Evolutionary conservation across 2,329 filamentous ascomycete genomes (phyloP).

Genomic region (Arthroderma uncinatum): DNA sequence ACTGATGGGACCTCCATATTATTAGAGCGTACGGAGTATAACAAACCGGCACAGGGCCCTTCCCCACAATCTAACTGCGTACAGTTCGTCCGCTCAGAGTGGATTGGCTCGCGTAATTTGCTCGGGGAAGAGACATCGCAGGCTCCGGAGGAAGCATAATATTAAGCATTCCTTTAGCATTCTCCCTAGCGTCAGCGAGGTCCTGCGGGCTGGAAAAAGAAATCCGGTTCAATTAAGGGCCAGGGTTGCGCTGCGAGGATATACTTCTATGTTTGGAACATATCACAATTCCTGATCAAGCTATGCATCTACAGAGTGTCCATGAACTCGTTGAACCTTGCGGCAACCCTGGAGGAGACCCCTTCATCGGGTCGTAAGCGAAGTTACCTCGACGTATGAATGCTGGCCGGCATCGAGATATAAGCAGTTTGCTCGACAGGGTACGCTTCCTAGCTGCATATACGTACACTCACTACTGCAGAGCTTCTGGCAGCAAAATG

Average conservation of each 20-base stretch:
- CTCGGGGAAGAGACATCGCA: background rate
- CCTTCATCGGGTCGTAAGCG: conserved; percentile 4
- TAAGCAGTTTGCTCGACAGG: background rate
- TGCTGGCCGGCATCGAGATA: background rate
- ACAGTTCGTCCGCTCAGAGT: conserved; percentile 1
- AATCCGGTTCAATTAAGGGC: background rate
- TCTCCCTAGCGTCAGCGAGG: background rate
- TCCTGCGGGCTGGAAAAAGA: background rate
- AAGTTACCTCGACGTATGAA: conserved; percentile 2
- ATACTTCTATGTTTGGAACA: conserved; percentile 4
- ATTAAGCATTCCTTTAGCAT: background rate
- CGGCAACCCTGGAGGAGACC: background rate
- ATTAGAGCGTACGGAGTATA: background rate
- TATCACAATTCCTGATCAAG: background rate
- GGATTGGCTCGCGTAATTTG: conserved; percentile 5
- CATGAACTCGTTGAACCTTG: background rate
- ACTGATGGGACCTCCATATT: background rate
- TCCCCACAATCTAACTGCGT: background rate
- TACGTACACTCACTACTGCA: too few relatives aligned
- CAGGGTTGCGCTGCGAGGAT: background rate
- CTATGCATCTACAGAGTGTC: too few relatives aligned
- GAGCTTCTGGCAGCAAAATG: too few relatives aligned
- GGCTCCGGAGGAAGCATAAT: conserved; percentile 4
- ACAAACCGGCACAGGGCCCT: background rate
- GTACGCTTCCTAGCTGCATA: conserved; percentile 2